Evolutionary conservation across 768 basidiomycete species (phyloP), one percentile per base, ranked within the genome.

Genomic region (Kwoniella shandongensis): DNA sequence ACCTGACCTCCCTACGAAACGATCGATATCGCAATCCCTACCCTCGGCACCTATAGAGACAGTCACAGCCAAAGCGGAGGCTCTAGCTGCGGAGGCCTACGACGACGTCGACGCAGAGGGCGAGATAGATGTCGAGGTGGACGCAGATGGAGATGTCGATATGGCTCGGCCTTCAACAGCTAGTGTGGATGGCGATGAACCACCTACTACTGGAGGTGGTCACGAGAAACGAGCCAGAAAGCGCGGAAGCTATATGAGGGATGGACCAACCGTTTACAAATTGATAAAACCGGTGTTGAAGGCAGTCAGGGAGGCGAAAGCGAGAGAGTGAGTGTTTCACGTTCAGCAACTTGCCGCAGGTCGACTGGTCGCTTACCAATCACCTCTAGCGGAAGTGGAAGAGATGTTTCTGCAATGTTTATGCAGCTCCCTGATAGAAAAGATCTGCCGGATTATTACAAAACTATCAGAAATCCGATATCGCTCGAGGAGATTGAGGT

Each of bases 401-500:
- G 69, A 12, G 65, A 70, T 4, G 65, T 72, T 27, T 39, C 86
- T 13, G 81, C 79, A 2, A 86, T 86, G 61, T 96, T 96, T 79
- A 87, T 89, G 85, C 86, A 88, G 44, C 79, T 93, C 41, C 91
- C 91, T 1, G 84, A 83, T 26, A 86, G 83, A 74, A 89, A 88
- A 67, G 79, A 82, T 3, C 68, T 76, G 20, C 67, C 70, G 20
- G 91, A 93, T 79, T 97, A 97, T 78, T 96, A 93, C 77, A 72
- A 77, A 22, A 59, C 86, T 63, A 94, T 93, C 72, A 80, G 84
- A 65, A 80, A 83, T 23, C 92, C 93, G 27, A 89, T 96, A 65
- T 86, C 89, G 25, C 80, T 96, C 48, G 88, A 90, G 41, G 89
- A 93, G 62, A 91, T 96, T 79, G 90, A 90, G 65, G 78, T 78